Evolutionary conservation across 2,329 filamentous ascomycete species (phyloP).

Genomic region (Colletotrichum sp.): DNA sequence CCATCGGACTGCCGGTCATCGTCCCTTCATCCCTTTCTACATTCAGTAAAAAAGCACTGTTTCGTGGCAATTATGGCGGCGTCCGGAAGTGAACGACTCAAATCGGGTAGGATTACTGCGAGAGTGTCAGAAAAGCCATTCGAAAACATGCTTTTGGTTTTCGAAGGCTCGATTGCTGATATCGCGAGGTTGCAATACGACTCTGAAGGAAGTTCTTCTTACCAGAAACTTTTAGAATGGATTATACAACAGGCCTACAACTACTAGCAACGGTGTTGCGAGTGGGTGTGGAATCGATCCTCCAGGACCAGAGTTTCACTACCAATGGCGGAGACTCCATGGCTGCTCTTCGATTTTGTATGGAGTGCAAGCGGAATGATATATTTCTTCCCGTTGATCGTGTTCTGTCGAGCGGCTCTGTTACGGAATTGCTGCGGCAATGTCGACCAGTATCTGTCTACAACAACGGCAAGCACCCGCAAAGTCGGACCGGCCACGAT

Average conservation of each 20-base stretch:
- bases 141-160: background rate
- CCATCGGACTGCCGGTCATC: background rate
- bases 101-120: background rate
- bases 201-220: background rate
- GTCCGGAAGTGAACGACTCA: background rate
- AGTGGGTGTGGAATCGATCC: background rate
- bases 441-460: background rate
- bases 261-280: background rate
- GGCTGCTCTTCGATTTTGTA: background rate
- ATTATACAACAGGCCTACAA: background rate
- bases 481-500: background rate
- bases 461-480: background rate
- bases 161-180: background rate
- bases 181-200: background rate
- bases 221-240: background rate
- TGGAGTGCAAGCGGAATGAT: background rate
- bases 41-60: background rate
- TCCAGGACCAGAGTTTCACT: background rate
- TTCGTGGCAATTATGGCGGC: background rate
- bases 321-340: background rate
- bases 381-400: background rate
- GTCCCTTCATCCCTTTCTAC: background rate
- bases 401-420: background rate
- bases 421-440: background rate
- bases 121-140: background rate